A percentile compares a stretch with the other conserved stretches of the same genome.
These are phyloP conservation scores for Berkeleyomyces rouxiae DNA, from an alignment of 2,329 filamentous ascomycete species.

Conservation along the genomic window DNA sequence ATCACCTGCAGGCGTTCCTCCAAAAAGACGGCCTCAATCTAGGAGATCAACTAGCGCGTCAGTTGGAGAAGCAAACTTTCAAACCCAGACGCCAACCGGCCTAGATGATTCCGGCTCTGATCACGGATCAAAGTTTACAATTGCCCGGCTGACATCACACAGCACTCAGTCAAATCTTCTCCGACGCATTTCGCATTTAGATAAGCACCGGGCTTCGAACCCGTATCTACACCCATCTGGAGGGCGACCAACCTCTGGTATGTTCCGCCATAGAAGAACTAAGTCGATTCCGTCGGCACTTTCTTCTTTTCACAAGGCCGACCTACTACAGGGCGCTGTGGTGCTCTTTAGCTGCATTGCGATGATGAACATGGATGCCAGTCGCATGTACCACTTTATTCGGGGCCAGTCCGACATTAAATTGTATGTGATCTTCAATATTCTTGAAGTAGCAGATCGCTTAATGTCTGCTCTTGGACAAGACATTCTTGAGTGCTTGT, in stretches of 20 bases:
- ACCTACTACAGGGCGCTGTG: slow-evolving; percentile 76
- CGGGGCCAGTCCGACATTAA: slow-evolving; percentile 94
- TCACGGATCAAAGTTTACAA: background rate
- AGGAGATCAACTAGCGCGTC: background rate
- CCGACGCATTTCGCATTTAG: slow-evolving; percentile 12
- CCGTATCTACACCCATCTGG: slow-evolving; percentile 18
- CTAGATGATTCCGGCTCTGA: background rate
- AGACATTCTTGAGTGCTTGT: slow-evolving; percentile 89
- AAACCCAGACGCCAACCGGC: background rate
- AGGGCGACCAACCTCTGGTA: slow-evolving; percentile 13
- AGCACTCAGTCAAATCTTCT: slow-evolving; percentile 5
- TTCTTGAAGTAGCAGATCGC: slow-evolving; percentile 81
- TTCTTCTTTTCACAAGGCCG: slow-evolving; percentile 81
- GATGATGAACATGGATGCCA: slow-evolving; percentile 83
- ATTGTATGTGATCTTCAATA: slow-evolving; percentile 96
- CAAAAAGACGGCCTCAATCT: background rate
- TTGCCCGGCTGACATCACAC: background rate
- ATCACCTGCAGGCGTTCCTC: background rate
- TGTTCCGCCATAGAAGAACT: slow-evolving; percentile 48
- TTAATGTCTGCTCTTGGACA: slow-evolving; percentile 83
- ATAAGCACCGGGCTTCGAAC: slow-evolving; percentile 18
- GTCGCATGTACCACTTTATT: slow-evolving; percentile 95
- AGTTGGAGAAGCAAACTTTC: background rate
- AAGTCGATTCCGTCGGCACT: slow-evolving; percentile 76
- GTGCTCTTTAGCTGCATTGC: slow-evolving; percentile 74